Conservation (phyloP, 352 stramenopile species). For the Phytophthora syringae region DNA sequence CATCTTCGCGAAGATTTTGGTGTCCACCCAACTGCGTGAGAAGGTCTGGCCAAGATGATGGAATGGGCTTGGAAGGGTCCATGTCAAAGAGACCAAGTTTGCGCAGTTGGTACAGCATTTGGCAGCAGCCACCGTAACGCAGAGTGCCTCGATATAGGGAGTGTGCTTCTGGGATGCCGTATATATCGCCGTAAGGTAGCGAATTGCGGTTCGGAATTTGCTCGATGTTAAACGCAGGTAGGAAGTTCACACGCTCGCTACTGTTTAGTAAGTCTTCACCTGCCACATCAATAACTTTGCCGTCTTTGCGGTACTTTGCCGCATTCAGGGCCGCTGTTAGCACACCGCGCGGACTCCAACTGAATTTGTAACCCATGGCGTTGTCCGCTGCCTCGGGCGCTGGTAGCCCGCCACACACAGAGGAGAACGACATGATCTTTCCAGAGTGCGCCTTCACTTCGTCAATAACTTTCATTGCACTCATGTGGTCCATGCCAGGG, state of each 20-base stretch:
- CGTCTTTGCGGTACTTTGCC: conserved; percentile 89
- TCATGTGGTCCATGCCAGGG: conserved; percentile 97
- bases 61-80: conserved; percentile 49
- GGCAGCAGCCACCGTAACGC: conserved; percentile 93
- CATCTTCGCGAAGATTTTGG: conserved; percentile 49
- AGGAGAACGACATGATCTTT: conserved; percentile 92
- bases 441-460: conserved; percentile 92
- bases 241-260: conserved; percentile 86
- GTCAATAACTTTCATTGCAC: conserved; percentile 97
- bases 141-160: conserved; percentile 95
- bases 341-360: conserved; percentile 95
- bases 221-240: conserved; percentile 94
- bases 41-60: conserved; percentile 84
- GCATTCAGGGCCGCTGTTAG: conserved; percentile 93
- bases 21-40: conserved; percentile 52
- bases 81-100: conserved; percentile 92
- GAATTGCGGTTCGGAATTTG: conserved; percentile 96
- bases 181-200: conserved; percentile 93
- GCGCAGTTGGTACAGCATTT: conserved; percentile 91
- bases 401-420: conserved; percentile 94
- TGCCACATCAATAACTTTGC: conserved; percentile 82
- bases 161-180: conserved; percentile 93
- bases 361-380: conserved; percentile 97
- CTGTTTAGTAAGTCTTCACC: conserved; percentile 89
- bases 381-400: conserved; percentile 96